Conservation (phyloP, 2,329 filamentous ascomycete genomes). For the Blumeriella jaapii region DNA sequence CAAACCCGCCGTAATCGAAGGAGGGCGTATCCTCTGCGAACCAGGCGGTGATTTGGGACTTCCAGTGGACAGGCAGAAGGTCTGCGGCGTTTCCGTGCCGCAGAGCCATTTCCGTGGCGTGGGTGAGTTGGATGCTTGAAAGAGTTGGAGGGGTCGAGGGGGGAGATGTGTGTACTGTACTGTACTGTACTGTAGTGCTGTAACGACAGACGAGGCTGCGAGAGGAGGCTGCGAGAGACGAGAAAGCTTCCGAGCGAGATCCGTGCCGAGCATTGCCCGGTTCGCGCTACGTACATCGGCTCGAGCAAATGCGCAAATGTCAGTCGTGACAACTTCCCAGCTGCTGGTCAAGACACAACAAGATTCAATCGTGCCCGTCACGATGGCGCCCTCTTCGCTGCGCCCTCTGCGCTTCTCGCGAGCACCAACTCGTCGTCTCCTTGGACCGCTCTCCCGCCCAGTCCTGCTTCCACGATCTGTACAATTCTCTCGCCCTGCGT, state of each 20-base stretch:
- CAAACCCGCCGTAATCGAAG: constrained; percentile 95
- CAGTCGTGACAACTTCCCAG: background rate
- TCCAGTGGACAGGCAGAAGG: constrained; percentile 78
- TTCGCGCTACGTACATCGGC: no score
- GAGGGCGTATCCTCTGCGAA: constrained; percentile 92
- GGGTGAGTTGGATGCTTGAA: background rate
- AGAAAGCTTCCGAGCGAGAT: background rate
- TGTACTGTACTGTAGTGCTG: no score
- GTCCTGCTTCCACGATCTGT: constrained; percentile 6
- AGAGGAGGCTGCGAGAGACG: constrained; percentile 1
- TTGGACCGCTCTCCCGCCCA: constrained; percentile 11
- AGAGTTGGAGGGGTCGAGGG: no score
- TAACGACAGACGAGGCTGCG: no score
- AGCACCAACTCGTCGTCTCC: constrained; percentile 5
- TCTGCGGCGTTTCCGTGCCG: constrained; percentile 50
- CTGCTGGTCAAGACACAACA: no score
- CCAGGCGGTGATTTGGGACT: constrained; percentile 69
- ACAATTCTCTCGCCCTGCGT: constrained; percentile 13
- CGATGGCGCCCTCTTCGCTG: constrained; percentile 15
- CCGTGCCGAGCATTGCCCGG: background rate
- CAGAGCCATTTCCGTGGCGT: constrained; percentile 19
- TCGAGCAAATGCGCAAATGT: no score
- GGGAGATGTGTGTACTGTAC: no score
- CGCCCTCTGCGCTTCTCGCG: constrained; percentile 12
- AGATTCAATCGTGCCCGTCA: constrained; percentile 1